A percentile compares a stretch with the other conserved stretches of the same genome.
Conservation (phyloP, 2,329 filamentous ascomycete genomes). For the Furcasterigmium sp. region DNA sequence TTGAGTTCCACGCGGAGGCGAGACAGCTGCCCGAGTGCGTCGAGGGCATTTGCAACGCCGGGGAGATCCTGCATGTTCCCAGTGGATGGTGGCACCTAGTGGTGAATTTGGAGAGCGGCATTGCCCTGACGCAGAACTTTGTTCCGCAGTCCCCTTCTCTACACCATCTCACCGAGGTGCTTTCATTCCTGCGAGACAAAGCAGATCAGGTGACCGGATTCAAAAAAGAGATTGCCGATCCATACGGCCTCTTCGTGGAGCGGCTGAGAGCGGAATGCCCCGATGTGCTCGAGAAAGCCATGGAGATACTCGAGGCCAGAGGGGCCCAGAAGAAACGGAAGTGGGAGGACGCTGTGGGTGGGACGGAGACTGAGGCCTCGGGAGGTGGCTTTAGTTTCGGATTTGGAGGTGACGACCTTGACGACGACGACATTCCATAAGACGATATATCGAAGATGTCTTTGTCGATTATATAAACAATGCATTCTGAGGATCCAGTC, state of each 20-base stretch:
- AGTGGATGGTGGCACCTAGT: slow-evolving; percentile 97
- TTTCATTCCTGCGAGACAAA: slow-evolving; percentile 78
- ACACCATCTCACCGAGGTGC: slow-evolving; percentile 63
- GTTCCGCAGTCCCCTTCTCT: slow-evolving; percentile 59
- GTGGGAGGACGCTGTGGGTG: slow-evolving; percentile 75
- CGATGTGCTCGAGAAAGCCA: slow-evolving; percentile 59
- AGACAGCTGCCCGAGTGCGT: slow-evolving; percentile 69
- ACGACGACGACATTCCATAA: slow-evolving; percentile 30
- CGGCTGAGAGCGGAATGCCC: slow-evolving; percentile 60
- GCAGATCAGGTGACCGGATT: slow-evolving; percentile 87
- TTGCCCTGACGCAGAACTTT: slow-evolving; percentile 94
- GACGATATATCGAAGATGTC: no score
- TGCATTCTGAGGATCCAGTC: neutral
- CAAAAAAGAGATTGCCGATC: slow-evolving; percentile 61
- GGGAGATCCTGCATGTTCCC: slow-evolving; percentile 88
- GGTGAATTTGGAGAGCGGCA: slow-evolving; percentile 76
- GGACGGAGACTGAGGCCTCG: slow-evolving; percentile 25
- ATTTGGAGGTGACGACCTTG: slow-evolving; percentile 40
- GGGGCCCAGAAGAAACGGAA: slow-evolving; percentile 67
- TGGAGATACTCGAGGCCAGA: slow-evolving; percentile 60
- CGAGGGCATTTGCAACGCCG: slow-evolving; percentile 78
- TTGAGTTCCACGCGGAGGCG: slow-evolving; percentile 83
- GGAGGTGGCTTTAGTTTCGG: slow-evolving; percentile 47
- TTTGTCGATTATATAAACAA: neutral
- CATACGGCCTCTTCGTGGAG: slow-evolving; percentile 69